Base-by-base conservation (phyloP, 2,329 filamentous ascomycete genomes). In the Sporothrix variecibatus region DNA sequence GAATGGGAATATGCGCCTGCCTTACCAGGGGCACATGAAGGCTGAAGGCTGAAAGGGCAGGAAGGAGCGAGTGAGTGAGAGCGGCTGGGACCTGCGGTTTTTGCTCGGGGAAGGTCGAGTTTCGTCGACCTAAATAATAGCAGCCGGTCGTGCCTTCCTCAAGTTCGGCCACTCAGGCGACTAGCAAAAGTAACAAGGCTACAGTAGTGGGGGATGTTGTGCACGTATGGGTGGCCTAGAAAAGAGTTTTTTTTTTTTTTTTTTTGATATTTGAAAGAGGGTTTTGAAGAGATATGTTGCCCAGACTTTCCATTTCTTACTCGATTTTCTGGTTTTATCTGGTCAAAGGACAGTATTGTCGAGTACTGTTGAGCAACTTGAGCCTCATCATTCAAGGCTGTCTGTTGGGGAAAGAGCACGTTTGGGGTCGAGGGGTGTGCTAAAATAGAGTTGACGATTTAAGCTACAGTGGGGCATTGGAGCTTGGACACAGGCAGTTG, bases 371-470 rank as follows among this genome's bases (percentile, higher is more conserved):
- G 43, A 49, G 15, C 3, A 15, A 12, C n/a, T 26, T 8, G 38
- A 46, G n/a, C n/a, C 12, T 67, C 28, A 15, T 43, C 38, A 8
- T 28, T 67, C 9, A 46, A 67, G 38, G 62, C 38, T 67, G 40
- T 62, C 26, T 58, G 31, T 23, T 64, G 62, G 62, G 62, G 62
- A 46, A 67, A n/a, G 38, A 67, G 62, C 38, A 67, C 23, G 62
- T 46, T 67, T 28, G 12, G 12, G 34, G 34, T 34, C 5, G 34
- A 34, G 34, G 60, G 62, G 26, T 31, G 12, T 67, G 62, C 62
- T 46, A 67, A 67, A 28, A 46, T 65, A 68, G 65, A 68, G 46
- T 68, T 51, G 46, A 34, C 65, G 65, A 68, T 34, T 51, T 31
- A 68, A 34, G 26, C 43, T 49, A 53, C 26, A 53, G 65, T 69